Conservation (phyloP, 2,329 filamentous ascomycete genomes). For the Stagonosporopsis rhizophila region DNA sequence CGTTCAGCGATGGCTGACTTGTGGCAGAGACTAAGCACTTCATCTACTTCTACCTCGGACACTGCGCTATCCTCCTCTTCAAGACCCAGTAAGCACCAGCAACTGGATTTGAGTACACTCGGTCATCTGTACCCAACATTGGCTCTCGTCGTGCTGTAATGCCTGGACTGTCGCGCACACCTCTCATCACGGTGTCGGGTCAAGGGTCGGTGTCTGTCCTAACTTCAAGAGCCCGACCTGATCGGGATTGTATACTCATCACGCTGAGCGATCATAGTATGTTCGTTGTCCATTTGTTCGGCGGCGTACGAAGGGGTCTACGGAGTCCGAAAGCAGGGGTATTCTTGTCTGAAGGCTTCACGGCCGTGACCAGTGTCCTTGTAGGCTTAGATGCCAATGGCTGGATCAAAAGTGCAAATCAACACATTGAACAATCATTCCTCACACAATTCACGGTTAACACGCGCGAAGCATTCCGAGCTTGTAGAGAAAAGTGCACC, state of each 20-base stretch:
- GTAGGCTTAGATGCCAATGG: background rate
- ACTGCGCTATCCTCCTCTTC: constrained; percentile 97
- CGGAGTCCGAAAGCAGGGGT: constrained; percentile 15
- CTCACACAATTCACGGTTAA: background rate
- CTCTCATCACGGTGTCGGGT: constrained; percentile 18
- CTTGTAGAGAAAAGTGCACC: background rate
- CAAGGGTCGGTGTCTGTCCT: background rate
- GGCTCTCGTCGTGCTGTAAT: constrained; percentile 1
- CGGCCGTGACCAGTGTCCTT: constrained; percentile 33
- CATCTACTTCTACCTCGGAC: constrained; percentile 99
- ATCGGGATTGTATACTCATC: background rate
- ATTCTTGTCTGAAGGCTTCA: constrained; percentile 19
- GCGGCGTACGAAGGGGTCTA: background rate
- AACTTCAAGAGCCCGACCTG: background rate
- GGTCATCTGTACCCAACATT: constrained; percentile 8
- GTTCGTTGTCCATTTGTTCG: constrained; percentile 1
- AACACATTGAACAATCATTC: background rate
- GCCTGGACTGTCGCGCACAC: constrained; percentile 2
- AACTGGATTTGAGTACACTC: constrained; percentile 12
- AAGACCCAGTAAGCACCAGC: constrained; percentile 79
- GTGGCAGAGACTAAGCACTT: constrained; percentile 94
- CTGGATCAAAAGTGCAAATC: background rate
- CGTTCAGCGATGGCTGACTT: constrained; percentile 21
- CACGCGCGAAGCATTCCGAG: background rate
- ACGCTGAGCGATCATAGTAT: background rate